phyloP scores from a whole-genome alignment of 2,329 filamentous ascomycete genomes.

The Talaromyces sp. region DNA sequence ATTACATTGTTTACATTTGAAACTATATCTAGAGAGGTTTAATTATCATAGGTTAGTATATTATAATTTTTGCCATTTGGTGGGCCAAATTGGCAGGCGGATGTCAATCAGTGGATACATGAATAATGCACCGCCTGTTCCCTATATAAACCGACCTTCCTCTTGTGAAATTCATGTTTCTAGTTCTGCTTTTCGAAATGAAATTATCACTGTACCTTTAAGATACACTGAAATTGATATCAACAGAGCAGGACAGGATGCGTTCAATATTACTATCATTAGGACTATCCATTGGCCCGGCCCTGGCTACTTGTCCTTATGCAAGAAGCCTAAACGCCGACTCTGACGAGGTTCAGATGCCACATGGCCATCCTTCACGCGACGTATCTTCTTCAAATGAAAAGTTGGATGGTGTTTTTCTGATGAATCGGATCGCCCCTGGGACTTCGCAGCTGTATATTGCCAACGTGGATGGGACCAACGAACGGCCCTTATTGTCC shows the following conservation, averaged over 20 bases:
- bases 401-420: neutral
- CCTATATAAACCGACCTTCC: neutral
- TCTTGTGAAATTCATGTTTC: neutral
- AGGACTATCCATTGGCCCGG: neutral
- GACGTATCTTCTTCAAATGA: neutral
- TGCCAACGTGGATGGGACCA: slow-evolving; percentile 35
- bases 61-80: neutral
- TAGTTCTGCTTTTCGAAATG: neutral
- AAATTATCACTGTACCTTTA: neutral
- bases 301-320: neutral
- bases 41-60: neutral
- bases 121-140: neutral
- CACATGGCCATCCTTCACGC: neutral
- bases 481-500: slow-evolving; percentile 30
- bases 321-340: neutral
- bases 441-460: slow-evolving; percentile 23
- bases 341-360: neutral
- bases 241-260: neutral
- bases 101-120: neutral
- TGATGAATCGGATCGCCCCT: slow-evolving; percentile 34
- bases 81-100: neutral
- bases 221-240: neutral
- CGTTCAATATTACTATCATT: neutral
- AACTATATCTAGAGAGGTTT: neutral
- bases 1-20: neutral